Conservation (phyloP, 1,284 basidiomycete genomes). For the Rhodofomes roseus region DNA sequence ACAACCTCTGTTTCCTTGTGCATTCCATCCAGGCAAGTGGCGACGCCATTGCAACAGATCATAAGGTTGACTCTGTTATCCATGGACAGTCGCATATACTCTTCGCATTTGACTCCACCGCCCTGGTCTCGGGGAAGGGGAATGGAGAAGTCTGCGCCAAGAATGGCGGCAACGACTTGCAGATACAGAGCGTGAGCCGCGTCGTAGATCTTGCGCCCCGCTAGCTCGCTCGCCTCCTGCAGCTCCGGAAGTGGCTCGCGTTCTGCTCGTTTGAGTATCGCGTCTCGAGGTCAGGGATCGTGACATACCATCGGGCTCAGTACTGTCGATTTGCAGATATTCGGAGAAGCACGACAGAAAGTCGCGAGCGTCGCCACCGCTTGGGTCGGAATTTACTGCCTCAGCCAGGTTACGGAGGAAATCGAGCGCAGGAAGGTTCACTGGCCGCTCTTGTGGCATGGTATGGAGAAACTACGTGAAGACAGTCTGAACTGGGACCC, state of each 20-base stretch:
- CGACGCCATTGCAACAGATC: slow-evolving; percentile 14
- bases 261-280: background rate
- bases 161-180: slow-evolving; percentile 8
- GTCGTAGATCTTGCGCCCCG: slow-evolving; percentile 5
- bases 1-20: slow-evolving; percentile 7
- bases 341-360: background rate
- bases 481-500: no score
- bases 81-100: slow-evolving; percentile 13
- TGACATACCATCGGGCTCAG: background rate
- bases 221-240: slow-evolving; percentile 5
- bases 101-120: slow-evolving; percentile 11
- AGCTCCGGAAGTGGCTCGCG: background rate
- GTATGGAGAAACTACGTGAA: no score
- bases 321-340: background rate
- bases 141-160: slow-evolving; percentile 8
- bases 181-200: slow-evolving; percentile 7
- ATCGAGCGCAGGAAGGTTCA: no score
- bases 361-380: background rate
- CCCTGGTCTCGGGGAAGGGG: slow-evolving; percentile 9
- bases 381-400: background rate
- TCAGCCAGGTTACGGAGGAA: no score
- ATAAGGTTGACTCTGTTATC: slow-evolving; percentile 16
- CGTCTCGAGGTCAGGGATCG: background rate
- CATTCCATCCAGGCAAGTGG: slow-evolving; percentile 4
- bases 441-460: no score